Conservation (phyloP, 352 stramenopile genomes). For the Phytophthora multivora region DNA sequence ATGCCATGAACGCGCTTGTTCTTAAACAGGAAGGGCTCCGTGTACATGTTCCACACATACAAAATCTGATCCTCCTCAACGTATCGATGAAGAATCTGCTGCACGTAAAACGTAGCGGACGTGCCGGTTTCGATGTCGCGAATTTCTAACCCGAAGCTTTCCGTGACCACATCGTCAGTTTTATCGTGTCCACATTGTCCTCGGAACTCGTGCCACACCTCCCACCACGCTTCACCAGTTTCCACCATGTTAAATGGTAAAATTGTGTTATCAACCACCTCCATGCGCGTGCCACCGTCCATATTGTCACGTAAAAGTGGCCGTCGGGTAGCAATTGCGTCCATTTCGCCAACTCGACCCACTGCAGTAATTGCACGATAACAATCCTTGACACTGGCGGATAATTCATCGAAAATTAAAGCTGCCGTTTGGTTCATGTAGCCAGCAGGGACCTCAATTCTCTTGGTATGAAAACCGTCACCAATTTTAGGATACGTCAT, state of each 20-base stretch:
- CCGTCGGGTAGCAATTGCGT: background rate
- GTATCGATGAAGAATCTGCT: slow-evolving; percentile 55
- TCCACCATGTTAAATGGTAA: slow-evolving; percentile 1
- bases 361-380: slow-evolving; percentile 11
- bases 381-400: slow-evolving; percentile 25
- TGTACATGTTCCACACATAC: slow-evolving; percentile 53
- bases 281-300: background rate
- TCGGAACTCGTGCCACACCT: slow-evolving; percentile 24
- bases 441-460: slow-evolving; percentile 14
- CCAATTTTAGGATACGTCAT: slow-evolving; percentile 3
- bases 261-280: background rate
- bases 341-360: too few relatives aligned
- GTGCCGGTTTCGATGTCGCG: slow-evolving; percentile 42
- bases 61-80: slow-evolving; percentile 51
- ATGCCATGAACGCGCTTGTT: slow-evolving; percentile 34
- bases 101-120: slow-evolving; percentile 46
- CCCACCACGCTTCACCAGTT: slow-evolving; percentile 4
- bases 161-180: slow-evolving; percentile 45
- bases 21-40: slow-evolving; percentile 50
- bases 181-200: slow-evolving; percentile 4
- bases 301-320: background rate
- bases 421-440: slow-evolving; percentile 10
- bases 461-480: background rate
- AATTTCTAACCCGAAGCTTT: slow-evolving; percentile 58
- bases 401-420: slow-evolving; percentile 29